Percentiles rank a stretch among this genome's conserved stretches.
Conservation (phyloP, 177 flowering plant genomes). For the Tripterygium wilfordii region DNA sequence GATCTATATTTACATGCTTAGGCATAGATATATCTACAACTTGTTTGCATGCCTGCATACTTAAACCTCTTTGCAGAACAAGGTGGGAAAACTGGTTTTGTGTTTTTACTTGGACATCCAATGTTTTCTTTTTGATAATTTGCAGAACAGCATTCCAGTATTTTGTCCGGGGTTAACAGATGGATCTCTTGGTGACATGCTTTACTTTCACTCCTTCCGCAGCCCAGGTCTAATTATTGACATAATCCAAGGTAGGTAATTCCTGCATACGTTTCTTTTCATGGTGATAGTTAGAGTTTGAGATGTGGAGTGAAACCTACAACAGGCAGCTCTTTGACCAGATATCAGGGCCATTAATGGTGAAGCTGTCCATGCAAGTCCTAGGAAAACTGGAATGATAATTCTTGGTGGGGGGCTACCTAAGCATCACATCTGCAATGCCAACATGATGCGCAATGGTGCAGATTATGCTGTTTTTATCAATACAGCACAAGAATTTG, state of each 20-base stretch:
- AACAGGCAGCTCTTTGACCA: slow-evolving; percentile 22
- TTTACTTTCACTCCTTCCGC: slow-evolving; percentile 83
- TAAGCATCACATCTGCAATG: slow-evolving; percentile 98
- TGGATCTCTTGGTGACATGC: slow-evolving; percentile 95
- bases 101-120: too few relatives aligned
- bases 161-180: slow-evolving; percentile 94
- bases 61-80: too few relatives aligned
- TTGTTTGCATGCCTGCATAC: too few relatives aligned
- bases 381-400: slow-evolving; percentile 85
- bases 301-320: not conserved
- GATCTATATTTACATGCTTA: too few relatives aligned
- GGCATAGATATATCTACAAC: too few relatives aligned
- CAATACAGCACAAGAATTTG: slow-evolving; percentile 96
- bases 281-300: not conserved
- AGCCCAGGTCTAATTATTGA: slow-evolving; percentile 81
- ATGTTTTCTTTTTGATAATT: not conserved
- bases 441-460: slow-evolving; percentile 98
- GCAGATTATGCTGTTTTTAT: slow-evolving; percentile 95
- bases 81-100: too few relatives aligned
- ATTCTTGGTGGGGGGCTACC: slow-evolving; percentile 94
- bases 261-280: not conserved
- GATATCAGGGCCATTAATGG: slow-evolving; percentile 90
- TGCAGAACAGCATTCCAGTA: slow-evolving; percentile 80
- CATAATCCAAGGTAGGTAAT: slow-evolving; percentile 64
- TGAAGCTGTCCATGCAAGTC: slow-evolving; percentile 87